phyloP scores from a whole-genome alignment of 495 filamentous ascomycete species.

The Neurospora pannonica region DNA sequence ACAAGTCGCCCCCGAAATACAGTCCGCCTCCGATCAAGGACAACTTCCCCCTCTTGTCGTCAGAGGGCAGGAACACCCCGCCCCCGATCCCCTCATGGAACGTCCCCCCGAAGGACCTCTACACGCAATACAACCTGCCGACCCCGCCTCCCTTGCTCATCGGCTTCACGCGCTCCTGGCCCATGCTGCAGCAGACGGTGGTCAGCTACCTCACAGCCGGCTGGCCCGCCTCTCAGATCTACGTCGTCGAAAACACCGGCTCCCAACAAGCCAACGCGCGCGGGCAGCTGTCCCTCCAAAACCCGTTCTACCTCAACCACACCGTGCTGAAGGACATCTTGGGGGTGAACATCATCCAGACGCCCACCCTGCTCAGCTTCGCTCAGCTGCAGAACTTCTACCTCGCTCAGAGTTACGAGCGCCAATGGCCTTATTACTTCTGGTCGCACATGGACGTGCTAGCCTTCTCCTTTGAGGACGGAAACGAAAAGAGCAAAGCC shows the following conservation, averaged over 20 bases:
- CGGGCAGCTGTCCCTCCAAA: slow-evolving; percentile 44
- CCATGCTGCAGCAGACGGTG: slow-evolving; percentile 49
- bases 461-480: slow-evolving; percentile 44
- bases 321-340: slow-evolving; percentile 34
- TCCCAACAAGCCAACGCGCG: slow-evolving; percentile 45
- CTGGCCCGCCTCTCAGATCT: slow-evolving; percentile 52
- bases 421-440: slow-evolving; percentile 50
- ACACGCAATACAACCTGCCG: slow-evolving; percentile 26
- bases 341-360: slow-evolving; percentile 47
- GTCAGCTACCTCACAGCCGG: slow-evolving; percentile 52
- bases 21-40: slow-evolving; percentile 26
- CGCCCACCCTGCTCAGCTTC: slow-evolving; percentile 50
- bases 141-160: slow-evolving; percentile 45
- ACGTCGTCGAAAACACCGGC: slow-evolving; percentile 56
- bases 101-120: slow-evolving; percentile 20
- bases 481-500: slow-evolving; percentile 20
- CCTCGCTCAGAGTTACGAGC: slow-evolving; percentile 43
- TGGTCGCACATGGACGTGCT: slow-evolving; percentile 52
- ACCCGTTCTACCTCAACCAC: slow-evolving; percentile 55
- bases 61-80: slow-evolving; percentile 13
- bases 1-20: slow-evolving; percentile 27
- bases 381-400: slow-evolving; percentile 58
- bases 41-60: slow-evolving; percentile 28
- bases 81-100: slow-evolving; percentile 39
- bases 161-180: slow-evolving; percentile 52